These are phyloP conservation scores for Cyphellophora attinorum DNA, from an alignment of 2,329 filamentous ascomycete species.

Conservation along the genomic window DNA sequence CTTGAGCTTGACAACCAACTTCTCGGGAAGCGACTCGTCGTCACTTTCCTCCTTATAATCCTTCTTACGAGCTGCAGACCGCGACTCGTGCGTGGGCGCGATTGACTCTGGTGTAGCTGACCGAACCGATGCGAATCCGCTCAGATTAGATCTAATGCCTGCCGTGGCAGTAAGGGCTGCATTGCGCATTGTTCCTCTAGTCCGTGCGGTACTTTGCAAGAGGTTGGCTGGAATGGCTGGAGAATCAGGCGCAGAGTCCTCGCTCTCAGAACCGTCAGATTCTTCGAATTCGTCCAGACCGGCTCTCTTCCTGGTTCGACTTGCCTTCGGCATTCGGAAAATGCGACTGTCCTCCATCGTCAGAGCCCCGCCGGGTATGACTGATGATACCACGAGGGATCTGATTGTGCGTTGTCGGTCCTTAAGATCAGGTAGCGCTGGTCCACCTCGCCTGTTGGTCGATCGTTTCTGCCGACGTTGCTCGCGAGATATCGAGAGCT, in stretches of 20 bases:
- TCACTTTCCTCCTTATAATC: conserved; percentile 69
- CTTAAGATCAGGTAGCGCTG: conserved; percentile 88
- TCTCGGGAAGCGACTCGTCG: conserved; percentile 53
- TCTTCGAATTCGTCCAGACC: conserved; percentile 58
- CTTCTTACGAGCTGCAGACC: conserved; percentile 54
- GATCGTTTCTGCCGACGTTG: conserved; percentile 91
- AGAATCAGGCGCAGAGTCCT: conserved; percentile 75
- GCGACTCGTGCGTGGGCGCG: conserved; percentile 59
- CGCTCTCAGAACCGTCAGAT: conserved; percentile 80
- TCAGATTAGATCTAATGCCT: conserved; percentile 64
- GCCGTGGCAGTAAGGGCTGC: conserved; percentile 80
- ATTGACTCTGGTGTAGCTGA: conserved; percentile 78
- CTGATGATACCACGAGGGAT: conserved; percentile 83
- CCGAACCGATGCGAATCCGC: conserved; percentile 49
- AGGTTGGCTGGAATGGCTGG: conserved; percentile 62
- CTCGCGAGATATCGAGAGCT: conserved; percentile 86
- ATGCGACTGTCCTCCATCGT: conserved; percentile 76
- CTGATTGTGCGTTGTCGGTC: conserved; percentile 89
- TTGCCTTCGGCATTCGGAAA: conserved; percentile 65
- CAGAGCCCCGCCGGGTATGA: conserved; percentile 76
- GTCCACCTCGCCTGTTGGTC: conserved; percentile 84
- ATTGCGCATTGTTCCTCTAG: conserved; percentile 69
- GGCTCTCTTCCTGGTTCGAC: conserved; percentile 40
- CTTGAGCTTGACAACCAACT: conserved; percentile 64
- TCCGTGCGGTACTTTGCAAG: conserved; percentile 67